Evolutionary conservation across 2,329 filamentous ascomycete genomes (phyloP), one percentile per base, ranked within the genome.

Genomic region (Fusarium secorum): DNA sequence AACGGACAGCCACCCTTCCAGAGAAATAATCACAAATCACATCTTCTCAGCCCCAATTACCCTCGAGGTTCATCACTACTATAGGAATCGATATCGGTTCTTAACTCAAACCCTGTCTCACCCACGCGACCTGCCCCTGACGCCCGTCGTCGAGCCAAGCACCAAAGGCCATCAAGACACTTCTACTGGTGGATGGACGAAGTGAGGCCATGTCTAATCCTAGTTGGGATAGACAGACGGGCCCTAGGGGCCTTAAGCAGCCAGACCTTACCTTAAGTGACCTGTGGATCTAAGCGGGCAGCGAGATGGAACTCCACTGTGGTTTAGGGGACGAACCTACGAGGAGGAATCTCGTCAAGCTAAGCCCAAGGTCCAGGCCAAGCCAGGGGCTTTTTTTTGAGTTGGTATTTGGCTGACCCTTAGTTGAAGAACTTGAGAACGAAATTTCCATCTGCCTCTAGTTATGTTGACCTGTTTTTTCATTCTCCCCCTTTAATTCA

Each of bases 111-210:
- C 68, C 69, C 61, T 72, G 69, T 63, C 69, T 70, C 49, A 42
- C 67, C 71, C 73, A 74, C 71, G 73, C 68, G 71, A 72, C 53
- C 36, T 70, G 66, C 71, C 68, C 71, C 71, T 74, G 72, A 69
- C 64, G 53, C 67, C 64, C 56, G 71, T 69, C 63, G 71, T 55
- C 57, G 56, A 70, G 61, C 55, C 39, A 69, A 68, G 59, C 33
- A 65, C 54, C 64, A 55, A 67, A 73, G 65, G 48, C 53, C 69
- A 56, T 64, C 53, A 49, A 68, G 60, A 73, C 70, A 54, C 71
- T 75, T 60, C 54, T 67, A 68, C 70, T 68, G 69, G 72, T 71
- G 65, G 61, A 65, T 68, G 60, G 51, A 65, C 53, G 36, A 52
- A 36, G 41, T 36, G 33, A 67, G 42, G 22, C 46, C 49, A 41